Conservation (phyloP, 1,284 basidiomycete genomes). For the Taiwanofungus camphoratus region DNA sequence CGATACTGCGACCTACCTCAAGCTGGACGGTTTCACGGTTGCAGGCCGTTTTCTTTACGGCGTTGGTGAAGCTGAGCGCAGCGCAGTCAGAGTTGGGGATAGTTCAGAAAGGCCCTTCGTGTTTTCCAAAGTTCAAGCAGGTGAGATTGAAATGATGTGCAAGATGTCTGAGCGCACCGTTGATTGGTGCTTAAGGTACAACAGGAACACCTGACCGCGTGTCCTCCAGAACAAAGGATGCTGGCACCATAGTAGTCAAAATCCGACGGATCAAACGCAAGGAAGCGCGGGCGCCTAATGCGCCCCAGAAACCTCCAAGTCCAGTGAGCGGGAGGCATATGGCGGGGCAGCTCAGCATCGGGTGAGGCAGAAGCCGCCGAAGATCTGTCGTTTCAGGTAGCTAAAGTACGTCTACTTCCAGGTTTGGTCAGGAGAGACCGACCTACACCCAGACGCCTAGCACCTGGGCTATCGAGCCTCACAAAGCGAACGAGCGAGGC, state of each 20-base stretch:
- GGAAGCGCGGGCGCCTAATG: slow-evolving; percentile 16
- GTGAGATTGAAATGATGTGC: slow-evolving; percentile 13
- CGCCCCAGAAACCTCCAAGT: slow-evolving; percentile 14
- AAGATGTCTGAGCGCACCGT: too few relatives aligned
- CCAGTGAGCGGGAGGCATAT: slow-evolving; percentile 15
- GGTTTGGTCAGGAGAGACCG: slow-evolving; percentile 39
- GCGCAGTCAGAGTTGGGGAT: slow-evolving; percentile 40
- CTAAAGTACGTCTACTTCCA: slow-evolving; percentile 15
- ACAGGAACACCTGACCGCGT: not conserved
- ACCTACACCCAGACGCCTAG: slow-evolving; percentile 34
- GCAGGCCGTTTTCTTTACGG: slow-evolving; percentile 57
- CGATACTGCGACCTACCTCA: slow-evolving; percentile 51
- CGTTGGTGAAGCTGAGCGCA: slow-evolving; percentile 39
- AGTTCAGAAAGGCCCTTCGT: slow-evolving; percentile 49
- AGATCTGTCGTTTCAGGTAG: too few relatives aligned
- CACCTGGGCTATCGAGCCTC: slow-evolving; percentile 48
- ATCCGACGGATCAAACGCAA: slow-evolving; percentile 46
- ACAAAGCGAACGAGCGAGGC: slow-evolving; percentile 31
- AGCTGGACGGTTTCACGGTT: slow-evolving; percentile 51
- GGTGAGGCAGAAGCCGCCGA: too few relatives aligned
- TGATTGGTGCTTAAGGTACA: too few relatives aligned
- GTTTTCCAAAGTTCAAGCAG: slow-evolving; percentile 38
- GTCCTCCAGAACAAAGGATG: slow-evolving; percentile 27
- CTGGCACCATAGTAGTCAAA: slow-evolving; percentile 49
- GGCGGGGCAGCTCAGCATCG: slow-evolving; percentile 16